Evolutionary conservation across 2,329 filamentous ascomycete species (phyloP), one percentile per base, ranked within the genome.

Genomic region (Coniochaeta pulveracea): DNA sequence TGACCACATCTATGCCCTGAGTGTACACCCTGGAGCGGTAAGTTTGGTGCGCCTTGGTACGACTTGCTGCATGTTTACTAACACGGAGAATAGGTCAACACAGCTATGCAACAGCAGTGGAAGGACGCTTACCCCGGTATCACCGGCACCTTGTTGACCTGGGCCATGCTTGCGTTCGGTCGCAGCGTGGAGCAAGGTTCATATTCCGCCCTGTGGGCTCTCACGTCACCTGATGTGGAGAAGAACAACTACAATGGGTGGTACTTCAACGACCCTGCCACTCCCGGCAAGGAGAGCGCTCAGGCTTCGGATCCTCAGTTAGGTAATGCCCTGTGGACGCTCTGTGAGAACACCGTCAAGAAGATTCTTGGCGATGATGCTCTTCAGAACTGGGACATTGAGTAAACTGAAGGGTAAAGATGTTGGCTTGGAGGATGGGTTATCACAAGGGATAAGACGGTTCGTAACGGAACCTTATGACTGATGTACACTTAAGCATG

Each of bases 61-160:
- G 11, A 7, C 8, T 19, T 14, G 15, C 21, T 24, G 29, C 26
- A 5, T 29, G 16, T n/a, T n/a, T 5, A 5, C 27, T 30, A 30
- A 30, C 15, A 26, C 16, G 31, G 3, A 23, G 8, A 5, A 11
- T 10, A 61, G 59, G 59, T 63, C 15, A 63, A 58, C 6, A 63
- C 60, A 0, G 49, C 50, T 4, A 62, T 63, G 53, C 57, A 63
- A 34, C 48, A 62, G 33, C 58, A 64, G 36, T 64, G 58, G 58
- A 62, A 63, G 37, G 56, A 60, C 11, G 58, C 60, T 0, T 63
- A 63, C 27, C 60, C 59, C 0, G 58, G 58, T 0, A 41, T 64
- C 1, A 49, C 52, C 0, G 60, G 61, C 1, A 55, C 54, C 17
- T 39, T 63, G 1, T 37, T 61, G 3, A 50, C 54, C 0, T 55